Percentiles rank a stretch among this genome's conserved stretches.
phyloP scores from a whole-genome alignment of 106 monocot genomes.

The Dendrobium nobile region DNA sequence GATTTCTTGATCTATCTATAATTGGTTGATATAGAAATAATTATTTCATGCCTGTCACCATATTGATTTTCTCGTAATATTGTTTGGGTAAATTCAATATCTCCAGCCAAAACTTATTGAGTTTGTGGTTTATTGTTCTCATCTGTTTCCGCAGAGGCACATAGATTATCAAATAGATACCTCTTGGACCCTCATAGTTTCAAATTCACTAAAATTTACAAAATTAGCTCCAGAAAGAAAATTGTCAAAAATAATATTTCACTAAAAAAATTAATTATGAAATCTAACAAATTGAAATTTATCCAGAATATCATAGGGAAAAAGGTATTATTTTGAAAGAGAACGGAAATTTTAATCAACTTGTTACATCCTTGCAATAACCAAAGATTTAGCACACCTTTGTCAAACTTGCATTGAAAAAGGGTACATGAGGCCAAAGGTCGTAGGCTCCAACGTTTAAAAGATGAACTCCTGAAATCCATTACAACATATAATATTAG shows the following conservation, averaged over 20 bases:
- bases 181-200: neutral
- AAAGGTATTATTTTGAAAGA: neutral
- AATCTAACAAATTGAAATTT: no score
- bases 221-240: neutral
- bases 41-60: neutral
- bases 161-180: neutral
- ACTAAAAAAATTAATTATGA: neutral
- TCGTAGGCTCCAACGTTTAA: neutral
- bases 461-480: slow-evolving; percentile 1
- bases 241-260: neutral
- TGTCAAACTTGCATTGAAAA: slow-evolving; percentile 4
- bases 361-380: neutral
- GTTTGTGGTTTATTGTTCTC: neutral
- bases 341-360: neutral
- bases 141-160: neutral
- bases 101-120: neutral
- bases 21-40: neutral
- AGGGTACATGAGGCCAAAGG: neutral
- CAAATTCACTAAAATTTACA: neutral
- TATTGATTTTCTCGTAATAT: neutral
- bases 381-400: slow-evolving; percentile 4
- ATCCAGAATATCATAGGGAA: no score
- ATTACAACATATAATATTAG: neutral
- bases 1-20: neutral
- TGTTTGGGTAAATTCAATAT: neutral